Evolutionary conservation across 2,329 filamentous ascomycete species (phyloP).

Genomic region (Didymella exigua): DNA sequence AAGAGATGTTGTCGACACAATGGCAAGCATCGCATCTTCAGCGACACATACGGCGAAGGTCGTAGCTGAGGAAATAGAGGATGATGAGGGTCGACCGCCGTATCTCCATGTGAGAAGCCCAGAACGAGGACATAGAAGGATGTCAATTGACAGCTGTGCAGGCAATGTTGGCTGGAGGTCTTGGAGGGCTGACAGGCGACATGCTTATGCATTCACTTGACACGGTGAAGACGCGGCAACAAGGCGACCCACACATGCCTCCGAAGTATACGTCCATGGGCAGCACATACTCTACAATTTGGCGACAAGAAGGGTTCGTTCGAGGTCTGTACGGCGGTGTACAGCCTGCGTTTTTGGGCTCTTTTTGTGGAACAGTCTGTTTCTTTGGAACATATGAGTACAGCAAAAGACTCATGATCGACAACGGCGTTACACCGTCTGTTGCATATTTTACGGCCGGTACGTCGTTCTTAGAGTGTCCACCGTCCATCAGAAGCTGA

Average conservation of each 20-base stretch:
- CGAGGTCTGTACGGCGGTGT: conserved; percentile 93
- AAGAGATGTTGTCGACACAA: conserved; percentile 27
- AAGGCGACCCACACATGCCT: conserved; percentile 91
- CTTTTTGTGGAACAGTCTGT: conserved; percentile 88
- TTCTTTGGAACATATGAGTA: conserved; percentile 98
- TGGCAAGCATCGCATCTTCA: conserved; percentile 30
- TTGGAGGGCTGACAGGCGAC: conserved; percentile 91
- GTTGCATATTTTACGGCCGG: conserved; percentile 85
- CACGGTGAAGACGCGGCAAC: conserved; percentile 97
- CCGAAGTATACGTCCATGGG: conserved; percentile 91
- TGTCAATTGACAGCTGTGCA: conserved; percentile 50
- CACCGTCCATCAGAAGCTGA: neutral
- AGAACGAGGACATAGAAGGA: conserved; percentile 4
- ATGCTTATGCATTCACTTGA: conserved; percentile 99
- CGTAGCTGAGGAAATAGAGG: conserved; percentile 41
- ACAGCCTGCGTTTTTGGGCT: conserved; percentile 85
- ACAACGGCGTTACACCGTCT: conserved; percentile 79
- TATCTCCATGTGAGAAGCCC: conserved; percentile 53
- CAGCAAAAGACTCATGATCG: conserved; percentile 88
- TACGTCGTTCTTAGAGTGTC: conserved; percentile 44
- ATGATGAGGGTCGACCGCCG: conserved; percentile 54
- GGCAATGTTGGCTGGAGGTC: conserved; percentile 93
- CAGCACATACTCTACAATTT: conserved; percentile 90
- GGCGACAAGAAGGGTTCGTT: conserved; percentile 85
- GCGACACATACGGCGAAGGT: conserved; percentile 27